A percentile compares a stretch with the other conserved stretches of the same genome.
Evolutionary conservation across 2,329 filamentous ascomycete genomes (phyloP).

Genomic region (Fonsecaea monophora): DNA sequence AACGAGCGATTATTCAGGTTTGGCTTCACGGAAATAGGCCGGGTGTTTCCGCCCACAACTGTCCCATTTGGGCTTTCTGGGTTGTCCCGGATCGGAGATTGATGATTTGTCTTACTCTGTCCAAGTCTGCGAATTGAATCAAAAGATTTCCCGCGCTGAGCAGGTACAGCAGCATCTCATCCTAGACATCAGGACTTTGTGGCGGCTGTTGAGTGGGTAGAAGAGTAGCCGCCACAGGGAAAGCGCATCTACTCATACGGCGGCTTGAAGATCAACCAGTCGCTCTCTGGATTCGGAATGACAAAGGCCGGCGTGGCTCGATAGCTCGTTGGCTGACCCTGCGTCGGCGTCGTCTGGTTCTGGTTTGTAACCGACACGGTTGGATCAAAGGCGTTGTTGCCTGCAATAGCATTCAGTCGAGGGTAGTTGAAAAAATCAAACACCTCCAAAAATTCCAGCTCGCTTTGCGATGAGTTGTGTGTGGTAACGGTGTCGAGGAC

Average conservation of each 20-base stretch:
- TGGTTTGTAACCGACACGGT: constrained; percentile 15
- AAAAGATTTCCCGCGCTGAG: no score
- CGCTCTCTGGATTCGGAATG: constrained; percentile 55
- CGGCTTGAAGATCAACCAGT: constrained; percentile 48
- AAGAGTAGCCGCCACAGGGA: not conserved
- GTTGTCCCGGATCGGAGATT: no score
- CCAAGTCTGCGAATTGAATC: no score
- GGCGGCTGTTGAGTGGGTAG: not conserved
- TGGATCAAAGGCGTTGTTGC: constrained; percentile 23
- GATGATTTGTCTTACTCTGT: no score
- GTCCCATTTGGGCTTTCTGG: no score
- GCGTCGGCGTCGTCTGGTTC: constrained; percentile 24
- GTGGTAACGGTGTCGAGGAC: constrained; percentile 38
- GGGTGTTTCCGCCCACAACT: no score
- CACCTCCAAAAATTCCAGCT: constrained; percentile 87
- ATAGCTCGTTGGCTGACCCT: constrained; percentile 21
- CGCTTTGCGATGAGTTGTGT: constrained; percentile 50
- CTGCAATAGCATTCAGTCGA: constrained; percentile 56
- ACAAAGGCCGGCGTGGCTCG: constrained; percentile 50
- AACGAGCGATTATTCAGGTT: no score
- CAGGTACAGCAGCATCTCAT: not conserved
- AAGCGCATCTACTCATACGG: constrained; percentile 29
- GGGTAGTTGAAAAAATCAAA: constrained; percentile 96
- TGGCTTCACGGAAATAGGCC: no score
- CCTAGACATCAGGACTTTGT: not conserved